phyloP scores from a whole-genome alignment of 176 grass and related monocot genomes.

The Thalia dealbata region DNA sequence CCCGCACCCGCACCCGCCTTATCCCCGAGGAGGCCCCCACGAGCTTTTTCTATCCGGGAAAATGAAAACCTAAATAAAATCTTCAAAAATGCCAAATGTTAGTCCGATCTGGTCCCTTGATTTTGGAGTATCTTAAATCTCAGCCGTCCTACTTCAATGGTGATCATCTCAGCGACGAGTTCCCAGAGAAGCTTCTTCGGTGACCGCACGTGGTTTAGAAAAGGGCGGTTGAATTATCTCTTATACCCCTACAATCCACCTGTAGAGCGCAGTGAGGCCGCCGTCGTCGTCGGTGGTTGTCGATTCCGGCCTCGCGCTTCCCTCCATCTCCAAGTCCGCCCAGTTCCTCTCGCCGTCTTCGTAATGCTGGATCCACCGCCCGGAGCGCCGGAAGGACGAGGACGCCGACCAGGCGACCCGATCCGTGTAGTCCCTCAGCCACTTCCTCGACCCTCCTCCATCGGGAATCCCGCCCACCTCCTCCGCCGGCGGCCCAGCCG shows the following conservation, averaged over 20 bases:
- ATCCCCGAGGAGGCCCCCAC: too few species aligned
- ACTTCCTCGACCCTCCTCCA: conserved; percentile 24
- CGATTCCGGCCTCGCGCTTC: not conserved
- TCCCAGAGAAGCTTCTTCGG: too few species aligned
- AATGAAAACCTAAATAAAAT: too few species aligned
- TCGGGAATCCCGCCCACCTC: conserved; percentile 25
- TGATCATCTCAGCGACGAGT: too few species aligned
- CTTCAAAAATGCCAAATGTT: too few species aligned
- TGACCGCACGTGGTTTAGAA: too few species aligned
- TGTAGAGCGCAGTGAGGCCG: not conserved
- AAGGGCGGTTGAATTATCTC: not conserved
- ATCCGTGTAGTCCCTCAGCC: conserved; percentile 85
- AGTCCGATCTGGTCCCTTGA: too few species aligned
- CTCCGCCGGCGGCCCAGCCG: conserved; percentile 13
- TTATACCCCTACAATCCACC: not conserved
- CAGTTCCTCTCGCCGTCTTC: not conserved
- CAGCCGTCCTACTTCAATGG: too few species aligned
- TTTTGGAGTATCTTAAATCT: too few species aligned
- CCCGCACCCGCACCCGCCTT: too few species aligned
- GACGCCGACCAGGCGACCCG: conserved; percentile 37
- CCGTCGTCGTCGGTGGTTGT: not conserved
- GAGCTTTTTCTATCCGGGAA: too few species aligned
- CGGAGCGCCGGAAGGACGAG: conserved; percentile 29
- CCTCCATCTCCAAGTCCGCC: not conserved
- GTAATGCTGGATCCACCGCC: conserved; percentile 8